phyloP scores from a whole-genome alignment of 495 filamentous ascomycete genomes.

The Xanthoparmelia taractica region DNA sequence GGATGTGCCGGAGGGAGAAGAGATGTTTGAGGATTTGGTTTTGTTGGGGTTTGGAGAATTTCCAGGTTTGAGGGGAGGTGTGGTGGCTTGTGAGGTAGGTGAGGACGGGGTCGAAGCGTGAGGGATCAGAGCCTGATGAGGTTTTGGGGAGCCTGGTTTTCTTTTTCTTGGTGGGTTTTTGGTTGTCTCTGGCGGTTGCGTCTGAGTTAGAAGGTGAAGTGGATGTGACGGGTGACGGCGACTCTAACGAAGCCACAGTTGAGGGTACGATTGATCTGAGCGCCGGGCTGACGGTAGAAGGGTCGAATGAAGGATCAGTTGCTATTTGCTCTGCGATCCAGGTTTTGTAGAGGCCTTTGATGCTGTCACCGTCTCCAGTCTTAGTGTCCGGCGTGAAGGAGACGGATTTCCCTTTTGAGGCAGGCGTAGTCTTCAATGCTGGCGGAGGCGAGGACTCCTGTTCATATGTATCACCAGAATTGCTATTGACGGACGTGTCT shows the following conservation, averaged over 20 bases:
- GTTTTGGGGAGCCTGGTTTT: conserved; percentile 21
- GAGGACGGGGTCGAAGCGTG: conserved; percentile 53
- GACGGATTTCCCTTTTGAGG: conserved; percentile 52
- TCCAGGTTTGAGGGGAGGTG: conserved; percentile 61
- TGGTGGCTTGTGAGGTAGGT: conserved; percentile 66
- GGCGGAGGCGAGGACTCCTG: conserved; percentile 22
- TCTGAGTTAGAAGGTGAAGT: conserved; percentile 6
- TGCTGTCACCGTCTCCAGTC: conserved; percentile 47
- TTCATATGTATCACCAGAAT: conserved; percentile 17
- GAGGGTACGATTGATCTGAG: conserved; percentile 13
- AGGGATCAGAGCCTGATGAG: conserved; percentile 16
- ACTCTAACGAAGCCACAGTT: neutral
- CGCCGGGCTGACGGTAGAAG: conserved; percentile 23
- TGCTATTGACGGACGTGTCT: conserved; percentile 1
- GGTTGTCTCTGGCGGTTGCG: conserved; percentile 25
- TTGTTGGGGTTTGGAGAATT: conserved; percentile 89
- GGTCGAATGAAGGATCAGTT: conserved; percentile 26
- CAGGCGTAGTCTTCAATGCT: conserved; percentile 2
- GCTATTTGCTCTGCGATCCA: conserved; percentile 37
- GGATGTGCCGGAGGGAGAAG: conserved; percentile 60
- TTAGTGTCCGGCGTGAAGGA: conserved; percentile 68
- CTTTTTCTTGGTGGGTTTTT: conserved; percentile 33
- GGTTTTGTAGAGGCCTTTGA: conserved; percentile 38
- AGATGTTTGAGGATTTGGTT: conserved; percentile 73
- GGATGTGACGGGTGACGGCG: conserved; percentile 6